Conservation (phyloP, 768 basidiomycete species). For the Chalciporus piperatus region DNA sequence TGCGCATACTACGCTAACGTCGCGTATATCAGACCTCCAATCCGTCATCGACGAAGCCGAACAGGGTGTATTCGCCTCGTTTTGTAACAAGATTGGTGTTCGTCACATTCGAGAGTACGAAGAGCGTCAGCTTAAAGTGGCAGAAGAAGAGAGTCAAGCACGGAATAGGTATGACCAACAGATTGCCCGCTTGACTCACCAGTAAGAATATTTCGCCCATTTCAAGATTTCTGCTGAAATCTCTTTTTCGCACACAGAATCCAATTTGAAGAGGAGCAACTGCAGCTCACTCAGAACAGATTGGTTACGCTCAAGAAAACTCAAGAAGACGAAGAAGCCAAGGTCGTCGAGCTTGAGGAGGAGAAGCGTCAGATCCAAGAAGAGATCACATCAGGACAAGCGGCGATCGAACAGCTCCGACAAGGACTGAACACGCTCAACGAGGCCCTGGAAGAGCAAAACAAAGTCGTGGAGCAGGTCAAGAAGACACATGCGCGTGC, state of each 20-base stretch:
- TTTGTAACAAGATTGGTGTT: slow-evolving; percentile 80
- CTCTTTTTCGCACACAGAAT: slow-evolving; percentile 42
- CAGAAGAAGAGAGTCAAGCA: slow-evolving; percentile 85
- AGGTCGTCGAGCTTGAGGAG: slow-evolving; percentile 50
- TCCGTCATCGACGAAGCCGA: slow-evolving; percentile 72
- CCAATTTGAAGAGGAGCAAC: slow-evolving; percentile 78
- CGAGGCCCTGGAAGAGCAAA: slow-evolving; percentile 69
- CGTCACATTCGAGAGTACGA: slow-evolving; percentile 89
- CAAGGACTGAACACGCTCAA: slow-evolving; percentile 61
- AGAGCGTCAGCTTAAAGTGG: slow-evolving; percentile 83
- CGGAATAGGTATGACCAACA: slow-evolving; percentile 81
- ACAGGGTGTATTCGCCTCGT: slow-evolving; percentile 69
- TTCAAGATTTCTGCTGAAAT: slow-evolving; percentile 2
- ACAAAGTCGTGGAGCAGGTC: slow-evolving; percentile 68
- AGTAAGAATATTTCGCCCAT: slow-evolving; percentile 47
- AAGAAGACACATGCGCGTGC: slow-evolving; percentile 71
- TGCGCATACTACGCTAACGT: slow-evolving; percentile 50
- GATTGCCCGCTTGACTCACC: slow-evolving; percentile 80
- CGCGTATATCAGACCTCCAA: slow-evolving; percentile 53
- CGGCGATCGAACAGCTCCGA: slow-evolving; percentile 52
- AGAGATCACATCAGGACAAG: slow-evolving; percentile 60
- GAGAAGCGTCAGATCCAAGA: slow-evolving; percentile 52
- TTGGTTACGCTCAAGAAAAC: slow-evolving; percentile 51
- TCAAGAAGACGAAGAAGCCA: slow-evolving; percentile 50
- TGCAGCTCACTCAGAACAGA: slow-evolving; percentile 63